Evolutionary conservation across 192 early-diverging fungal species (phyloP), one percentile per base, ranked within the genome.

Genomic region (Backusella liffmaniae): DNA sequence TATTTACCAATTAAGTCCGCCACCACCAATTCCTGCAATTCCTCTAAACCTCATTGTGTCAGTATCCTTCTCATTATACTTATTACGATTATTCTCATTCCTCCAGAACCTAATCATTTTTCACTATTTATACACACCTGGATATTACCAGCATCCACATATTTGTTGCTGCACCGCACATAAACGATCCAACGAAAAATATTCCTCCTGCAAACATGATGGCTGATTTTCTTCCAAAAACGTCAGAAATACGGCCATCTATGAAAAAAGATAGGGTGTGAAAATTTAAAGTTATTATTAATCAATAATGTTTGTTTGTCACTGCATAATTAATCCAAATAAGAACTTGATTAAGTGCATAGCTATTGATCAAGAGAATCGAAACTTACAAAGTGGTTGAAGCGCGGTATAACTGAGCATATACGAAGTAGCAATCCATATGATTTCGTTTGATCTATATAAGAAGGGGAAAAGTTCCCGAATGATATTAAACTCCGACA

Each of bases 391-490:
- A 37, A 92, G 80, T 4, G 94, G 93, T 73, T 94, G 90, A 72
- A 96, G 84, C 16, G 94, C 91, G 2, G 95, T 93, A 32, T 84
- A 86, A 66, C 88, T 91, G 76, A 94, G 74, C 74, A 94, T 82
- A 70, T 94, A 95, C 10, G 88, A 85, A 37, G 88, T 91, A 56
- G 90, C 93, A 34, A 98, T 90, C 96, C 96, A 98, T 3, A 93
- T 87, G 34, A 94, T 87, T 59, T 91, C 86, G 26, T 83, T 83
- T 29, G 79, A 83, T 72, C 80, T 81, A 23, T 21, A 1, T 5
- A 15, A 56, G 16, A 42, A 13, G 34, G 1, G 6, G 46, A n/a
- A 49, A 35, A 21, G 66, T 68, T 12, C 49, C 29, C 23, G 26
- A 51, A 92, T 85, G 59, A 2, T 23, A 6, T 36, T 16, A 32